Base-by-base conservation (phyloP, 2,329 filamentous ascomycete genomes). In the Cordyceps farinosa region DNA sequence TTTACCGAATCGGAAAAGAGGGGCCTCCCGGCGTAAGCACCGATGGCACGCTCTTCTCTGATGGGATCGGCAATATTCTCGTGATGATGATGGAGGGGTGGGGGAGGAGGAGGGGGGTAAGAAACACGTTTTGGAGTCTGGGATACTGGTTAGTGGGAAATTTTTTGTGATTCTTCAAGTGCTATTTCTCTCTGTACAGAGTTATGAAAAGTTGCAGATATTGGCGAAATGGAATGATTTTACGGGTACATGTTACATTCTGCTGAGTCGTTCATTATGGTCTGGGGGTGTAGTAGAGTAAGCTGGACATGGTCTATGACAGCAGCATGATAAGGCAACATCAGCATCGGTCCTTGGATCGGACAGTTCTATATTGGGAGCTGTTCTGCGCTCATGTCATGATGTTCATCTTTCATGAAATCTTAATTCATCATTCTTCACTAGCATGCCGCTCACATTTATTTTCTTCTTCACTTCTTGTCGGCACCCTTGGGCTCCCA, bases 1-100 rank as follows among this genome's bases (percentile, higher is more conserved):
- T 97, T 94, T 71, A 95, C 91, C 6, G 94, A 98, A 77, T 91
- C 90, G 71, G 94, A 97, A 83, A 96, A 95, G 80, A 83, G 92
- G 66, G 93, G 93, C 2, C 80, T 97, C 65, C 90, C 90, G 27
- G 85, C 87, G 56, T 91, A 52, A 42, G 53, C 29, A 40, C 5
- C 32, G 55, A 48, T 58, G 42, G n/a, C 5, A 38, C 38, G 50
- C 22, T 17, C 3, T 40, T 40, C 5, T 13, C 15, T 40, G 38
- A 40, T 15, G 38, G 22, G 10, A 40, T 40, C 2, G 13, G 38
- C 38, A 22, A 15, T 40, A 15, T 40, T 40, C 15, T 40, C 13
- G 40, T 17, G 22, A 29, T 60, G 9, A 29, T 36, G 45, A 10
- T 10, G 22, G 36, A 40, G 15, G 11, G 38, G 10, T 15, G 30